phyloP scores from a whole-genome alignment of 2,329 filamentous ascomycete genomes.

The Colletotrichum cuscutae region DNA sequence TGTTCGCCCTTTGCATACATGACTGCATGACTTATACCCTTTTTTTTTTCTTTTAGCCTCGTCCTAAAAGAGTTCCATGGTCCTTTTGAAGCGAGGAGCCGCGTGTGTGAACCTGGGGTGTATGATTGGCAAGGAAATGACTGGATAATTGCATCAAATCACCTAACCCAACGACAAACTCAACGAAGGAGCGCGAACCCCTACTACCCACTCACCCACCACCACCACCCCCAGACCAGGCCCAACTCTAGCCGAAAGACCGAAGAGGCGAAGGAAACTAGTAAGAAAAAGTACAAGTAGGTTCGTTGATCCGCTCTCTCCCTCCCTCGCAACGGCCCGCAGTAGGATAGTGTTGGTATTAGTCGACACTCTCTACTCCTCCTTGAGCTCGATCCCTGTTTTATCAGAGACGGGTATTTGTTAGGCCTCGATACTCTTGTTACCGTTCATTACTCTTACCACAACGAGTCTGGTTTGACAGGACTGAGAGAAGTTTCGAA shows the following conservation, averaged over 20 bases:
- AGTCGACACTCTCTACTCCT: background rate
- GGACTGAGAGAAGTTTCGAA: background rate
- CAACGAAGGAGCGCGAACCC: background rate
- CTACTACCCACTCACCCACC: background rate
- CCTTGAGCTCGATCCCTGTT: background rate
- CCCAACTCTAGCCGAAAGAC: background rate
- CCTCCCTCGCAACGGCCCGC: background rate
- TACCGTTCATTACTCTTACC: background rate
- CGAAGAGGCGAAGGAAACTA: background rate
- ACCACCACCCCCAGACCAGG: background rate
- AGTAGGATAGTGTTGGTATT: background rate
- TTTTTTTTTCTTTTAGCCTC: background rate
- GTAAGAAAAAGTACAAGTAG: slow-evolving; percentile 21
- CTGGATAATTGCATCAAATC: slow-evolving; percentile 25
- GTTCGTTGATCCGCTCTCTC: background rate
- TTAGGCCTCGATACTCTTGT: background rate
- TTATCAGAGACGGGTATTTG: background rate
- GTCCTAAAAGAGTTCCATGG: background rate
- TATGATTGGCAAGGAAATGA: slow-evolving; percentile 20
- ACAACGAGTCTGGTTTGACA: background rate
- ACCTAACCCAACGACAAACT: slow-evolving; percentile 22
- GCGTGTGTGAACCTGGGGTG: background rate
- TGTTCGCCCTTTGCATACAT: background rate
- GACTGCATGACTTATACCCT: background rate
- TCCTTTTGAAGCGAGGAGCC: background rate